These are phyloP conservation scores for Hypoxylon sp. DNA, from an alignment of 2,329 filamentous ascomycete genomes.

Conservation along the genomic window DNA sequence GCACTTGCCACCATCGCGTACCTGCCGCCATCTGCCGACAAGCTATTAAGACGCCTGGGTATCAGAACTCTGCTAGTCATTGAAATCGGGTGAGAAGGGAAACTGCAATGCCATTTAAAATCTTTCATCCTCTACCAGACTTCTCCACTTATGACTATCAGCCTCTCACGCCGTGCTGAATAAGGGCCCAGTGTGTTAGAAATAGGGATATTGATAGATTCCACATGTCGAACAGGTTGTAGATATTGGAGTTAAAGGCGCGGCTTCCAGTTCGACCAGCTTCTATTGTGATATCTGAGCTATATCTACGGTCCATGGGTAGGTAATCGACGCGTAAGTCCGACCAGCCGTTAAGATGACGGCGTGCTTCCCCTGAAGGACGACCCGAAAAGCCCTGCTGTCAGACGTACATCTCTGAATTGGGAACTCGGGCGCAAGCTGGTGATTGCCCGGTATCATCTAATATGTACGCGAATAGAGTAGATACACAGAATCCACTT, in stretches of 20 bases:
- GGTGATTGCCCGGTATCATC: not conserved
- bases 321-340: not conserved
- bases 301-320: not conserved
- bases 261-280: not conserved
- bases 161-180: not conserved
- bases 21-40: too few species aligned
- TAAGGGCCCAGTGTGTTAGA: slow-evolving; percentile 15
- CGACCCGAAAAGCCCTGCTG: slow-evolving; percentile 59
- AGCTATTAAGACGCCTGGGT: not conserved
- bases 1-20: too few species aligned
- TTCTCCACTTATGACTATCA: not conserved
- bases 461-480: slow-evolving; percentile 9
- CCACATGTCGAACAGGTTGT: slow-evolving; percentile 37
- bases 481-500: slow-evolving; percentile 7
- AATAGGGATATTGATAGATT: slow-evolving; percentile 60
- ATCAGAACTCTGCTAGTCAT: not conserved
- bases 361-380: not conserved
- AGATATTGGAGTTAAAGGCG: not conserved
- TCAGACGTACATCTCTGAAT: not conserved
- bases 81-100: not conserved
- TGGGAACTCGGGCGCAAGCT: slow-evolving; percentile 36
- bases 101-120: not conserved
- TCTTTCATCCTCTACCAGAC: not conserved
- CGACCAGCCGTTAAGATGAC: not conserved
- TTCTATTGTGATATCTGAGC: slow-evolving; percentile 2